Evolutionary conservation across 257 asterid species (phyloP).

Genomic region (Solanum appendiculatum): DNA sequence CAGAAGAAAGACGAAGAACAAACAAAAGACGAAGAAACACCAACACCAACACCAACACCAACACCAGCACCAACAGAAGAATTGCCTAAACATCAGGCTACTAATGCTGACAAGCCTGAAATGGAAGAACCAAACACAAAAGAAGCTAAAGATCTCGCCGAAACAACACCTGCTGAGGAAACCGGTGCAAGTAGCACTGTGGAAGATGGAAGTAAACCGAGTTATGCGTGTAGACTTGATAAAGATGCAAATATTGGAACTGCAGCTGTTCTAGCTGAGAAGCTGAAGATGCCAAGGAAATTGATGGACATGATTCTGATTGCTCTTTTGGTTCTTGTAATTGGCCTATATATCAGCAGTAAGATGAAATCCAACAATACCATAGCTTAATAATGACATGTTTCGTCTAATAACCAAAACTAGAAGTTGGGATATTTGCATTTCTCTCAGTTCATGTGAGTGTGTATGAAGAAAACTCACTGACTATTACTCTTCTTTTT

Average conservation of each 20-base stretch:
- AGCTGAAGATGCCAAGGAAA: slow-evolving; percentile 38
- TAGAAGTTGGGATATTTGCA: not conserved
- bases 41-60: not conserved
- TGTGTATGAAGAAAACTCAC: not conserved
- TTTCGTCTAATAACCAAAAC: not conserved
- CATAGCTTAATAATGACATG: slow-evolving; percentile 3
- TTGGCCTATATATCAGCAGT: slow-evolving; percentile 31
- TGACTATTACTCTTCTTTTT: not conserved
- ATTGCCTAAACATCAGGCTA: not conserved
- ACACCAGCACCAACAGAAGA: not conserved
- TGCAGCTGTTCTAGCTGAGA: slow-evolving; percentile 16
- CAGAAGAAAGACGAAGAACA: not conserved
- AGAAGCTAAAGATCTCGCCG: not conserved
- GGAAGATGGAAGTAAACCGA: not conserved
- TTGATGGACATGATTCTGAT: slow-evolving; percentile 16
- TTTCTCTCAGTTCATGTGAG: not conserved
- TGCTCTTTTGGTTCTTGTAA: slow-evolving; percentile 25
- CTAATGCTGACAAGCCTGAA: not conserved
- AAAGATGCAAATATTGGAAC: not conserved
- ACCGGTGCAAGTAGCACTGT: not conserved
- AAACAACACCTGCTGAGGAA: not conserved
- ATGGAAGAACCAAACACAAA: slow-evolving; percentile 3
- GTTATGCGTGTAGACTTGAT: not conserved
- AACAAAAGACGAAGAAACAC: not conserved
- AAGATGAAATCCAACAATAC: slow-evolving; percentile 14